Base-by-base conservation (phyloP, 2,329 filamentous ascomycete genomes). In the Fusarium sambucinum region DNA sequence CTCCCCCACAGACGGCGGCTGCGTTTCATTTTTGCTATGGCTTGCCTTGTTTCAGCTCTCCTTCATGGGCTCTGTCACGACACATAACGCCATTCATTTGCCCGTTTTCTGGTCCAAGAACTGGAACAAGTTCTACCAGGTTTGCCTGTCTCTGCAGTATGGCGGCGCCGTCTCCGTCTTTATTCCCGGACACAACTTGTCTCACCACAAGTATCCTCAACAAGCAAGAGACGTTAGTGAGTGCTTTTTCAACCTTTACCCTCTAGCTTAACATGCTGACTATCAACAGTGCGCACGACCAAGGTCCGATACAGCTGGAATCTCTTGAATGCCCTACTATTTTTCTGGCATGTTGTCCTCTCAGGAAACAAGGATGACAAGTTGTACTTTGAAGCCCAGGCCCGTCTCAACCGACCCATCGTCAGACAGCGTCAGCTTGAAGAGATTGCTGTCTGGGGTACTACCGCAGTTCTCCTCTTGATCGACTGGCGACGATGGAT, bases 251-350 rank as follows among this genome's bases (percentile, higher is more conserved):
- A 37, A 42, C 4, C 12, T 13, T 17, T 4, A 14, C 13, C 13
- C 16, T 23, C 19, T 3, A 3, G 29, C 21, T 19, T 21, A 16
- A n/a, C 8, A 13, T 8, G 42, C 59, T 63, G 37, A 63, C 35
- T 12, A 4, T 11, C 19, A 14, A 45, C 17, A 63, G 60, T 63
- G 60, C 60, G 60, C 32, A 63, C 60, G 0, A 63, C 60, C 5
- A 63, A 63, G 21, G 60, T 63, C 7, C 60, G 60, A 33, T 63
- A 63, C 12, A 63, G 60, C 17, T 63, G 60, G 60, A 63, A 63
- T 11, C 60, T 63, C 2, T 7, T 63, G 33, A 63, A 63, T 13
- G 60, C 59, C 9, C 23, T 63, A 0, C 8, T 63, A 4, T 63
- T 63, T 12, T 63, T 63, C 16, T 63, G 60, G 60, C 60, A 63